phyloP scores from a whole-genome alignment of 768 basidiomycete species.

The Phaffia tasmanica region DNA sequence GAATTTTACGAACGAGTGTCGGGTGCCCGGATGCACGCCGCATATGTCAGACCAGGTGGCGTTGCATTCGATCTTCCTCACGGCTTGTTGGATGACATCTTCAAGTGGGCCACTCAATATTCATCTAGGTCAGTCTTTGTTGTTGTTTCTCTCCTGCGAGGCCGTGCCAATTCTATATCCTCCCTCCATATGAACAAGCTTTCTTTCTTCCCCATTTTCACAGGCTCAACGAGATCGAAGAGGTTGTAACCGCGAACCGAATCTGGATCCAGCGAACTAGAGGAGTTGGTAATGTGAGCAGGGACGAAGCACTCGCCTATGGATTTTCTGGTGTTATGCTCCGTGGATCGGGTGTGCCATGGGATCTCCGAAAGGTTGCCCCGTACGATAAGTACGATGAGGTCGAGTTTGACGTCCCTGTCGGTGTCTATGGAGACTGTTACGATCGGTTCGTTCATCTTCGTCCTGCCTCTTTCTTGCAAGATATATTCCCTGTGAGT shows the following conservation, averaged over 20 bases:
- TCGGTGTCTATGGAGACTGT: slow-evolving; percentile 93
- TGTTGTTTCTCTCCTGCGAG: neutral
- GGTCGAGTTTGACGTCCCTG: slow-evolving; percentile 96
- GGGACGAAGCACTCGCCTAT: slow-evolving; percentile 82
- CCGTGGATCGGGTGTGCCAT: slow-evolving; percentile 80
- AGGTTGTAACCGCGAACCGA: slow-evolving; percentile 92
- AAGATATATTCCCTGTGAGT: neutral
- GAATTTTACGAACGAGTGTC: slow-evolving; percentile 99
- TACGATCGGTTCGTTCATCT: slow-evolving; percentile 38
- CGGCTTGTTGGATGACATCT: slow-evolving; percentile 96
- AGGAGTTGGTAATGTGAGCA: slow-evolving; percentile 79
- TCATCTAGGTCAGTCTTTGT: slow-evolving; percentile 34
- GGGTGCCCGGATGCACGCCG: slow-evolving; percentile 89
- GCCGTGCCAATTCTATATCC: too few relatives aligned
- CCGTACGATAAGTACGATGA: slow-evolving; percentile 97
- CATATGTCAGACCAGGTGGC: slow-evolving; percentile 95
- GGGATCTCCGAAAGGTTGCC: slow-evolving; percentile 78
- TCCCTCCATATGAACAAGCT: too few relatives aligned
- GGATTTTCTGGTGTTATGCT: slow-evolving; percentile 96
- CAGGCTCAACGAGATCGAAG: slow-evolving; percentile 92
- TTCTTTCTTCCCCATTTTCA: too few relatives aligned
- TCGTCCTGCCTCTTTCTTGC: neutral
- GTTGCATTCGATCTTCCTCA: slow-evolving; percentile 97
- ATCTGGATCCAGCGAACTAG: slow-evolving; percentile 96
- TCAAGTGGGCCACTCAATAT: slow-evolving; percentile 96